Conservation (phyloP, 495 filamentous ascomycete genomes). For the Talaromyces borbonicus region DNA sequence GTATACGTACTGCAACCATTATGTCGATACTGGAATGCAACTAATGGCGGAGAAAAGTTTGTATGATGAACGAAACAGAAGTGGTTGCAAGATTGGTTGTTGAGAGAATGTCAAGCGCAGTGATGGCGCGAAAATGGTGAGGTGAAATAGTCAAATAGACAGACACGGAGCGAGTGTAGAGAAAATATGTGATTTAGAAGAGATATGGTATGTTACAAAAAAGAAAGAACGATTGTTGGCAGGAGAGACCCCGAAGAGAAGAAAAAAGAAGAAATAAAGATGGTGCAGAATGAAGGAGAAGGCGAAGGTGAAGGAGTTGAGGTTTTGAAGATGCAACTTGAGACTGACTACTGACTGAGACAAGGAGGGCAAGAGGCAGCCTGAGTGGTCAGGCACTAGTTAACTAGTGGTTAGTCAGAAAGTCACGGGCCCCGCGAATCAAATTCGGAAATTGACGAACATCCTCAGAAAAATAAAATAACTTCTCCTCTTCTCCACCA, state of each 20-base stretch:
- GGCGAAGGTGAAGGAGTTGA: background rate
- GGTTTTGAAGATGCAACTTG: no score
- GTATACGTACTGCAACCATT: slow-evolving; percentile 5
- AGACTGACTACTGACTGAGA: no score
- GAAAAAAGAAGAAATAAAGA: no score
- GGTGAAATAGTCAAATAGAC: background rate
- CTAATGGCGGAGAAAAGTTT: background rate
- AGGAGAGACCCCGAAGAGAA: background rate
- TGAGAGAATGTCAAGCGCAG: background rate
- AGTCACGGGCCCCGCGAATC: no score
- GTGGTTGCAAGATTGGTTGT: background rate
- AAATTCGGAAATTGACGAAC: no score
- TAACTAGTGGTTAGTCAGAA: no score
- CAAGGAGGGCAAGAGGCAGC: background rate
- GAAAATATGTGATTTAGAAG: background rate
- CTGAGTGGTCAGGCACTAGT: no score
- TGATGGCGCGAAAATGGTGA: background rate
- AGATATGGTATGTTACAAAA: background rate
- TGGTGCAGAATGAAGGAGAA: background rate
- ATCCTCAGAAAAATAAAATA: no score
- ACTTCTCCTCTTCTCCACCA: no score
- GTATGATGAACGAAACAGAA: slow-evolving; percentile 1
- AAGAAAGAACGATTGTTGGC: background rate
- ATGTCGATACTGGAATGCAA: background rate
- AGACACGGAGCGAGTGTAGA: slow-evolving; percentile 5